phyloP scores from a whole-genome alignment of 1,284 basidiomycete species.

The Ganoderma meredithae region DNA sequence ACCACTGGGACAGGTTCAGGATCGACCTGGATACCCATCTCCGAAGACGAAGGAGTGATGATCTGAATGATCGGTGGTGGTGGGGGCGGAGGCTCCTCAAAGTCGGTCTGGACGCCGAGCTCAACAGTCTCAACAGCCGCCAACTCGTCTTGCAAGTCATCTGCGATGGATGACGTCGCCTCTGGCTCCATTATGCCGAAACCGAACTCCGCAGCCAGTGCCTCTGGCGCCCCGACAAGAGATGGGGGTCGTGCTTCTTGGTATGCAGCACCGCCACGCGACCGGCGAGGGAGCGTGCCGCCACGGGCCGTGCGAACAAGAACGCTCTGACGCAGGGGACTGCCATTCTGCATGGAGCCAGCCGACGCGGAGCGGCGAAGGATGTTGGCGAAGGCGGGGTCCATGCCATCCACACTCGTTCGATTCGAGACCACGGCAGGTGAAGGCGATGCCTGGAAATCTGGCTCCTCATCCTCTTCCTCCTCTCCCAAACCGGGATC shows the following conservation, averaged over 20 bases:
- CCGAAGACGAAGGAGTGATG: conserved; percentile 39
- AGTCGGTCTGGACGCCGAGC: conserved; percentile 68
- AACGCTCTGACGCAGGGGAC: conserved; percentile 64
- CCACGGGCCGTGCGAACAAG: conserved; percentile 57
- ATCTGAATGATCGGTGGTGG: conserved; percentile 37
- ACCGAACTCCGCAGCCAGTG: conserved; percentile 70
- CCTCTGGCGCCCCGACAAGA: conserved; percentile 71
- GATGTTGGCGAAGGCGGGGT: conserved; percentile 81
- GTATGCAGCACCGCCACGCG: conserved; percentile 68
- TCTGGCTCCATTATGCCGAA: conserved; percentile 51
- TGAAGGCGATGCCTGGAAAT: conserved; percentile 51
- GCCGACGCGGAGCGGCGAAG: conserved; percentile 67
- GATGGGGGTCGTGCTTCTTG: conserved; percentile 72
- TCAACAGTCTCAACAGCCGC: conserved; percentile 62
- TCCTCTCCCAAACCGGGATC: conserved; percentile 48
- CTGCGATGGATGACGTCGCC: conserved; percentile 40
- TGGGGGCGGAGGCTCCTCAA: conserved; percentile 46
- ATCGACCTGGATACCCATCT: conserved; percentile 56
- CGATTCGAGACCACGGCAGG: conserved; percentile 55
- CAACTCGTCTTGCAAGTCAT: conserved; percentile 46
- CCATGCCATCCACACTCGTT: conserved; percentile 83
- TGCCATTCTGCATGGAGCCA: conserved; percentile 55
- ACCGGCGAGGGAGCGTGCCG: conserved; percentile 56
- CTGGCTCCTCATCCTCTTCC: conserved; percentile 46
- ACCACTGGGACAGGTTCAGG: conserved; percentile 49